A percentile compares a stretch with the other conserved stretches of the same genome.
Conservation (phyloP, 306 rosid genomes). For the Ammopiptanthus mongolicus region DNA sequence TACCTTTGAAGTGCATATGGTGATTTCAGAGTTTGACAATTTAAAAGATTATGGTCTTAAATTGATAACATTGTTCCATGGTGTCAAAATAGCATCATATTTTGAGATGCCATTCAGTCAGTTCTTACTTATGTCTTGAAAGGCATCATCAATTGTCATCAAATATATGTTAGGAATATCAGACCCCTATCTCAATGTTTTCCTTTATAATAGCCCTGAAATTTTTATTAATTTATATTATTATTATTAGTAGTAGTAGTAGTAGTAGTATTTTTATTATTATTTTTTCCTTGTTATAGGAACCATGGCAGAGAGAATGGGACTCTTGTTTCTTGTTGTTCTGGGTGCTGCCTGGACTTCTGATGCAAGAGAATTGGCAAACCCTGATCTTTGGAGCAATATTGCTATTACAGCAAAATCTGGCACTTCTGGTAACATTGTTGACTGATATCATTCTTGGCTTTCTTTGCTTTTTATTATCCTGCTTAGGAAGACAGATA, state of each 20-base stretch:
- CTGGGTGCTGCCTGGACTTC: conserved; percentile 51
- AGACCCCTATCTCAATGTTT: neutral
- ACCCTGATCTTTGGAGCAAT: neutral
- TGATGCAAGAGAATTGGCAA: conserved; percentile 43
- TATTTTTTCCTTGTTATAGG: conserved; percentile 24
- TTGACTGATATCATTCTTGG: neutral
- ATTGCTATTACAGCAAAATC: neutral
- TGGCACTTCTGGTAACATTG: conserved; percentile 15
- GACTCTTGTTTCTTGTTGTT: conserved; percentile 46
- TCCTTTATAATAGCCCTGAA: neutral
- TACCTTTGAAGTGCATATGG: neutral
- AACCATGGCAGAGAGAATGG: conserved; percentile 48
- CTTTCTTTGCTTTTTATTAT: neutral
- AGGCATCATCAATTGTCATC: neutral
- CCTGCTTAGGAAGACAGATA: neutral
- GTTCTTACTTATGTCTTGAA: neutral
- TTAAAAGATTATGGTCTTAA: neutral
- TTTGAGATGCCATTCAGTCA: neutral
- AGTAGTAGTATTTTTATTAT: neutral
- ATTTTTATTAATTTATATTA: neutral
- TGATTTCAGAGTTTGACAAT: neutral
- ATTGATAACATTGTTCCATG: neutral
- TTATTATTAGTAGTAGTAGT: neutral
- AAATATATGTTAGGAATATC: neutral
- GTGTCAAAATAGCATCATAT: neutral